Evolutionary conservation across 2,329 filamentous ascomycete genomes (phyloP), one percentile per base, ranked within the genome.

Genomic region (Colletotrichum higginsianum): DNA sequence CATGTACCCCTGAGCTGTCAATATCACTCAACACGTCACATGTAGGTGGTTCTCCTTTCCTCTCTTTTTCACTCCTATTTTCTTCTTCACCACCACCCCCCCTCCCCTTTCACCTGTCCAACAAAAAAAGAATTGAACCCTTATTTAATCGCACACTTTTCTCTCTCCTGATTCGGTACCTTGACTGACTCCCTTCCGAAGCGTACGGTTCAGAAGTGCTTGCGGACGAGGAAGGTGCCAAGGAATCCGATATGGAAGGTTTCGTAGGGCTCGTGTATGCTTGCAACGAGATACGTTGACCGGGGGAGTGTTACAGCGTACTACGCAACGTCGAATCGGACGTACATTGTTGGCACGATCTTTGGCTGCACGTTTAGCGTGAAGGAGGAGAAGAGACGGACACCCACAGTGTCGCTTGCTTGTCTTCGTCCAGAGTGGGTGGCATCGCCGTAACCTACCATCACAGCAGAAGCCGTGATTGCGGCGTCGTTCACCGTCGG

Each of bases 291-390:
- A 26, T 16, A 23, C 8, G 5, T 42, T 2, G 49, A 63, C 2
- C 16, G n/a, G 13, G 49, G 38, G 6, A 63, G 55, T 3, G 35
- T 26, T 7, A 63, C 47, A 8, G 47, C 61, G 4, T 42, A 55
- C 61, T 63, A 63, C 9, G 49, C 35, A 4, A 49, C 61, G 15
- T 53, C 61, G 8, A 55, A 63, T 15, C 47, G 61, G 8, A 55
- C 61, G 6, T 44, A 49, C 4, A 61, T 50, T 8, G 21, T 40
- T 30, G 46, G 58, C 18, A 61, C 58, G 16, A n/a, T 61, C 15
- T 50, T 50, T 8, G 30, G 30, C 21, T 61, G 40, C 30, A 38
- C 16, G 13, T 49, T 47, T 4, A 18, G 26, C 12, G 46, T 50
- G 44, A 46, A 38, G 2, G 58, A 61, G 46, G 11, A 12, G 3